Evolutionary conservation across 1,284 basidiomycete genomes (phyloP), one percentile per base, ranked within the genome.

Genomic region (Inonotus obliquus): DNA sequence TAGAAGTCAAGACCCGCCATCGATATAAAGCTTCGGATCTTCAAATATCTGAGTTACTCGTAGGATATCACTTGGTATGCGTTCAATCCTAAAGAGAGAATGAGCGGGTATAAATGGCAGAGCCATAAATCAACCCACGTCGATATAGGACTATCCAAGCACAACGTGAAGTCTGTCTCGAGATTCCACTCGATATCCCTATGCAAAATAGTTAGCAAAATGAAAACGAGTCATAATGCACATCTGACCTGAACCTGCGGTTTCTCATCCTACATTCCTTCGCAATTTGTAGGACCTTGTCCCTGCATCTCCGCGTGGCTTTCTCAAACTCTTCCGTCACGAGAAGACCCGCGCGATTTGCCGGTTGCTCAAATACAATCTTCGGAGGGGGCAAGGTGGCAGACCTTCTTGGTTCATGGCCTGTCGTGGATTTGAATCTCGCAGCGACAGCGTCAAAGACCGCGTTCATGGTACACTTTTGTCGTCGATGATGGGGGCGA

Each of bases 31-130:
- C 35, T 72, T 66, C 0, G 79, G 79, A 11, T 77, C 71, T 14
- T 77, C 73, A 63, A 77, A 81, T 5, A 81, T 76, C 59, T 81
- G 76, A 0, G 76, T 73, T 10, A 80, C 75, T 5, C 79, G 76
- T 55, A 70, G 71, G 17, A 79, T 74, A 61, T 79, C 79, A 1
- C 76, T 71, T 2, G 79, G 78, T 1, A 13, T 25, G 25, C 48
- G 10, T 13, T 51, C 48, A 25, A 10, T 39, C 38, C 17, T 39
- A 11, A 39, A 39, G 38, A 29, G 17, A 32, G 7, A 35, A 1
- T 27, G 19, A 49, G 17, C 38, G 11, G 11, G 10, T 17, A 10
- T 39, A n/a, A n/a, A n/a, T n/a, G n/a, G n/a, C n/a, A n/a, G n/a
- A n/a, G n/a, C n/a, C n/a, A n/a, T n/a, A n/a, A n/a, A n/a, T n/a